A percentile compares a stretch with the other conserved stretches of the same genome.
Evolutionary conservation across 1,284 basidiomycete species (phyloP).

Genomic region (Leccinum brunneo-olivaceum): DNA sequence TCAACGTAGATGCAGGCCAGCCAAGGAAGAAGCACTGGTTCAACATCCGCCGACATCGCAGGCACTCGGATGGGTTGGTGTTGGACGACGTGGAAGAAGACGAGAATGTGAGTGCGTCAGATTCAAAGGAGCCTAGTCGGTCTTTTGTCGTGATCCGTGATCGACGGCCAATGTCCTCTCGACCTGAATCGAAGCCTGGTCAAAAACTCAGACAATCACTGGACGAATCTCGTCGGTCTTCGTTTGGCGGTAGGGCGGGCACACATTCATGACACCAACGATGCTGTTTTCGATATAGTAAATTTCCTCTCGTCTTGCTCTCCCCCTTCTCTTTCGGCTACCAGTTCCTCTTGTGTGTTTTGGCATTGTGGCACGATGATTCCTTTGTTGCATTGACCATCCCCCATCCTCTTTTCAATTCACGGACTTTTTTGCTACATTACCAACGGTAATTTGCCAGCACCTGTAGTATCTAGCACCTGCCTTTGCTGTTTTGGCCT

Average conservation of each 20-base stretch:
- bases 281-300: constrained; percentile 9
- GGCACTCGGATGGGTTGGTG: constrained; percentile 49
- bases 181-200: constrained; percentile 20
- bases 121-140: constrained; percentile 30
- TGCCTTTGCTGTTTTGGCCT: constrained; percentile 18
- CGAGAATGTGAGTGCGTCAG: constrained; percentile 29
- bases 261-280: constrained; percentile 15
- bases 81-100: constrained; percentile 28
- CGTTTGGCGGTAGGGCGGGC: constrained; percentile 33
- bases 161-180: constrained; percentile 34
- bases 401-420: constrained; percentile 5
- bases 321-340: background rate
- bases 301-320: constrained; percentile 1
- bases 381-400: constrained; percentile 18
- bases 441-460: constrained; percentile 18
- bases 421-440: constrained; percentile 18
- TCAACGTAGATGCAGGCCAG: constrained; percentile 35
- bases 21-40: constrained; percentile 65
- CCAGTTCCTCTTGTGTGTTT: constrained; percentile 8
- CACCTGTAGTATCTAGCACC: constrained; percentile 29
- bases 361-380: constrained; percentile 2
- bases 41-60: constrained; percentile 52
- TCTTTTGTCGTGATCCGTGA: constrained; percentile 71
- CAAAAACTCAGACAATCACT: constrained; percentile 27
- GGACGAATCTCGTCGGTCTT: constrained; percentile 24